Evolutionary conservation across 2,329 filamentous ascomycete genomes (phyloP).

Genomic region (Fusarium bactridioides): DNA sequence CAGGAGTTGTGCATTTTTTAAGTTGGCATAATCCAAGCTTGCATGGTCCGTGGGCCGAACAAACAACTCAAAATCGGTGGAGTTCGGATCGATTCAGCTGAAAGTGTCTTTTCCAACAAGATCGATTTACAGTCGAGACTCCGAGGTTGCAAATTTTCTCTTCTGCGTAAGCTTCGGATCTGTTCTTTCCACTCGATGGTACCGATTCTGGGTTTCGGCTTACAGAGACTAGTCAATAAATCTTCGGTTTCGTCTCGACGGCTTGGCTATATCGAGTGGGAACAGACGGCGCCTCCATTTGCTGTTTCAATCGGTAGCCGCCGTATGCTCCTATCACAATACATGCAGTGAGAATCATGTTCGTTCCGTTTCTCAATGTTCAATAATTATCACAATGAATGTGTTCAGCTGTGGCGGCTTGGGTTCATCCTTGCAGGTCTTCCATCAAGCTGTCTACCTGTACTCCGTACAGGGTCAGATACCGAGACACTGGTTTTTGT

Average conservation of each 20-base stretch:
- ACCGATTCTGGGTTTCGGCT: neutral
- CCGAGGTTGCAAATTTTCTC: neutral
- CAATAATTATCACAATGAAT: neutral
- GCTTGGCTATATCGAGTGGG: neutral
- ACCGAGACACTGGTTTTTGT: conserved; percentile 16
- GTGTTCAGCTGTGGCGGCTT: neutral
- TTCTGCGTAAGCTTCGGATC: neutral
- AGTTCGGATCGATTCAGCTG: conserved; percentile 15
- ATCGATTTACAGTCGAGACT: neutral
- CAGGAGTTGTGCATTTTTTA: conserved; percentile 9
- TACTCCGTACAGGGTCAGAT: neutral
- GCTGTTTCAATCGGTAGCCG: conserved; percentile 33
- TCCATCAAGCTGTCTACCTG: neutral
- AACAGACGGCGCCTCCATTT: conserved; percentile 11
- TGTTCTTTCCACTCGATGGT: neutral
- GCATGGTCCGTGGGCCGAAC: neutral
- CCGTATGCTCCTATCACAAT: neutral
- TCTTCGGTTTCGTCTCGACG: neutral
- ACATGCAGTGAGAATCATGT: neutral
- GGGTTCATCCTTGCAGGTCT: neutral
- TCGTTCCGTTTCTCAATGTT: neutral
- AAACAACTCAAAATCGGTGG: conserved; percentile 3
- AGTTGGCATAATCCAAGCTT: neutral
- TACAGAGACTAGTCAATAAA: neutral
- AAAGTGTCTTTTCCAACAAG: neutral